Conservation (phyloP, 352 stramenopile species). For the Chrysophaeum taylorii region DNA sequence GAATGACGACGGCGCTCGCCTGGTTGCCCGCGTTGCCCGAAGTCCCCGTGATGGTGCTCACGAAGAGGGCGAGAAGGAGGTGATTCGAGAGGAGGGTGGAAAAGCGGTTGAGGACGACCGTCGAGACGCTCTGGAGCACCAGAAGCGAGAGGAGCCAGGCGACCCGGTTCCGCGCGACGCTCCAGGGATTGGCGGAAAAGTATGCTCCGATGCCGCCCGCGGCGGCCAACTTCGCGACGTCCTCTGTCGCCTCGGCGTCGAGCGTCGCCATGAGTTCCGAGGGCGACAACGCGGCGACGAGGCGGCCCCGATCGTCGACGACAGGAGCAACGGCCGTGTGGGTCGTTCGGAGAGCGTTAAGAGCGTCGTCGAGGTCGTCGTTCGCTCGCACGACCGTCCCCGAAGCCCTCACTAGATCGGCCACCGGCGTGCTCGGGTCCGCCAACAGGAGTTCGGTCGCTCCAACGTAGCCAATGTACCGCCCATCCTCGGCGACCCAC, state of each 20-base stretch:
- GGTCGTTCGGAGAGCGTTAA: not conserved
- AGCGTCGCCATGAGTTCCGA: not conserved
- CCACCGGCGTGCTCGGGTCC: not conserved
- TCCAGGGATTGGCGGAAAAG: not conserved
- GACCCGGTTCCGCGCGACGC: not conserved
- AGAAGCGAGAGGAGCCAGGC: conserved; percentile 20
- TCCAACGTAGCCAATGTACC: not conserved
- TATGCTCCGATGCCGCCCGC: not conserved
- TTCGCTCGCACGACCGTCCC: not conserved
- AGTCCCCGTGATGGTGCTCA: conserved; percentile 40
- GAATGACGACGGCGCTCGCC: conserved; percentile 12
- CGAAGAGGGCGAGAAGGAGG: conserved; percentile 36
- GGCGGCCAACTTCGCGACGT: not conserved
- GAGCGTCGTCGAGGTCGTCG: not conserved
- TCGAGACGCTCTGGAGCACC: conserved; percentile 33
- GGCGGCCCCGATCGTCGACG: not conserved
- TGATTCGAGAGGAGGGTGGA: conserved; percentile 18
- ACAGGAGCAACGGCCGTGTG: not conserved
- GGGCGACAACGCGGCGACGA: conserved; percentile 10
- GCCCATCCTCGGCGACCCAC: not conserved
- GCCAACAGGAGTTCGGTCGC: conserved; percentile 7
- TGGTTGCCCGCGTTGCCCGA: conserved; percentile 40
- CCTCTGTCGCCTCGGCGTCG: not conserved
- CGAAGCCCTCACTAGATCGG: not conserved
- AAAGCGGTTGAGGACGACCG: conserved; percentile 31